A percentile compares a stretch with the other conserved stretches of the same genome.
Conservation (phyloP, 1,284 basidiomycete species). For the Microstroma glucosiphilum region DNA sequence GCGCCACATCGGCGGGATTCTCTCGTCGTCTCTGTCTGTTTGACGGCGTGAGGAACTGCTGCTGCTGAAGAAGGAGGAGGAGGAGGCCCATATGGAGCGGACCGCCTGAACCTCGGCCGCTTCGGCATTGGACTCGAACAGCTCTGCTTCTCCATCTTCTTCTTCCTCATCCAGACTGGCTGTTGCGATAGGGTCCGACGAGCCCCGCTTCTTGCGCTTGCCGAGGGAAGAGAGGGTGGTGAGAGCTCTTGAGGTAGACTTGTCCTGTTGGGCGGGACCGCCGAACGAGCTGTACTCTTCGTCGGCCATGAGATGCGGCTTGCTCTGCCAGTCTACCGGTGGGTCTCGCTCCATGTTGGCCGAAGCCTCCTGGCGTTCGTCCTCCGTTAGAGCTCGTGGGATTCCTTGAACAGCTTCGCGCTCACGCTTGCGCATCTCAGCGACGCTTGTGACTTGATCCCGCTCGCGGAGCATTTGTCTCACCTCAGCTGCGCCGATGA, state of each 20-base stretch:
- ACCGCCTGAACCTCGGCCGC: not conserved
- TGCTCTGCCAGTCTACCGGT: not conserved
- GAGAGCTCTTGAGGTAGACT: not conserved
- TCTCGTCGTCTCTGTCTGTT: too few species aligned
- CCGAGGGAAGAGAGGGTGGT: not conserved
- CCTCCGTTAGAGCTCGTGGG: not conserved
- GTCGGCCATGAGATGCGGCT: not conserved
- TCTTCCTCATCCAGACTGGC: not conserved
- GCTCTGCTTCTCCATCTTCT: not conserved
- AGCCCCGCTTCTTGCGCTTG: not conserved
- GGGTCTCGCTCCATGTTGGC: not conserved
- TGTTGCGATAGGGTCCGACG: not conserved
- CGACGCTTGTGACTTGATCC: not conserved
- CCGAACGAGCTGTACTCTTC: not conserved
- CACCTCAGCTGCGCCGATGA: not conserved
- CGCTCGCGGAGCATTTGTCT: not conserved
- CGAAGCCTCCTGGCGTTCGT: not conserved
- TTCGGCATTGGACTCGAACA: constrained; percentile 1
- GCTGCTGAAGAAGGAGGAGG: too few species aligned
- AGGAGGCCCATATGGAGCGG: not conserved
- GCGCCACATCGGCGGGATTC: too few species aligned
- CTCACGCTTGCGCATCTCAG: not conserved
- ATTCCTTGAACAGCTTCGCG: not conserved
- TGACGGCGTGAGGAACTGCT: too few species aligned
- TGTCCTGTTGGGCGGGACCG: too few species aligned